Evolutionary conservation across 2,329 filamentous ascomycete genomes (phyloP).

Genomic region (Ophiosphaerella narmari): DNA sequence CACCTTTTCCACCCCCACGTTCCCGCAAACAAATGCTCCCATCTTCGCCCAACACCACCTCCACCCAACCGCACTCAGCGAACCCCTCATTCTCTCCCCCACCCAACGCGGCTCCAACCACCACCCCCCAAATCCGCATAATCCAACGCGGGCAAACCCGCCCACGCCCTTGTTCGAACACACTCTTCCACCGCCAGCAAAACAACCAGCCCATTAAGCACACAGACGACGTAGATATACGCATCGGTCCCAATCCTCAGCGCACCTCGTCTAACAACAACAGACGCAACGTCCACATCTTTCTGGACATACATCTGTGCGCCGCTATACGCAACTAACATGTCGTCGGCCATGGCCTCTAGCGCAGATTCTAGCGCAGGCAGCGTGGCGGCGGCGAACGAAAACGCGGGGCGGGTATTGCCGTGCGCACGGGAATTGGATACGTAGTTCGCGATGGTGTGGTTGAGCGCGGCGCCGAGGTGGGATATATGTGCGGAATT

Average conservation of each 20-base stretch:
- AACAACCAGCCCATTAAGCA: neutral
- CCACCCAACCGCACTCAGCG: too few species aligned
- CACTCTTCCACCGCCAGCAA: neutral
- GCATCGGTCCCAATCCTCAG: neutral
- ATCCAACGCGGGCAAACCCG: neutral
- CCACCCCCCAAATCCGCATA: neutral
- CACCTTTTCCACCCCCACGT: too few species aligned
- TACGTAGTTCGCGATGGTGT: neutral
- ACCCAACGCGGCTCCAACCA: neutral
- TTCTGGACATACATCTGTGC: neutral
- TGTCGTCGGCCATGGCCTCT: neutral
- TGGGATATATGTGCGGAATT: neutral
- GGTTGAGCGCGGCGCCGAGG: neutral
- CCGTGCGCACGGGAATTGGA: neutral
- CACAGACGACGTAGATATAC: neutral
- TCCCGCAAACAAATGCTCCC: too few species aligned
- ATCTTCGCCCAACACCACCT: too few species aligned
- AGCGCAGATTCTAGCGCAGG: neutral
- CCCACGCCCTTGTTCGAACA: neutral
- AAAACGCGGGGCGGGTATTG: neutral
- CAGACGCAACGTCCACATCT: neutral
- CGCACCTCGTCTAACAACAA: neutral
- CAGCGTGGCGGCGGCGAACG: neutral
- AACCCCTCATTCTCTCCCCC: too few species aligned
- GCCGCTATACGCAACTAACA: neutral